These are phyloP conservation scores for Rhizophagus prolifer DNA, from an alignment of 192 early-diverging fungal species.

Conservation along the genomic window DNA sequence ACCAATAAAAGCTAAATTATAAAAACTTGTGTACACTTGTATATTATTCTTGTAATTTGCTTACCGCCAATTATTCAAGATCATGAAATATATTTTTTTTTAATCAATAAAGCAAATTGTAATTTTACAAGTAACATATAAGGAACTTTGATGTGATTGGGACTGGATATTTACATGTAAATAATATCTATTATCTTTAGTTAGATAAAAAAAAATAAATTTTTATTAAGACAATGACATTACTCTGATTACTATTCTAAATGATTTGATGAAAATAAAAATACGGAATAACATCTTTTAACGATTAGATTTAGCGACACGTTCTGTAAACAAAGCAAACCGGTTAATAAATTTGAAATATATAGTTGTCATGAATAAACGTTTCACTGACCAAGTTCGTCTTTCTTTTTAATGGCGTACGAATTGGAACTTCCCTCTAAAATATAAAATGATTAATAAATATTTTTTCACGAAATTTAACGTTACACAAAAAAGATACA, in stretches of 20 bases:
- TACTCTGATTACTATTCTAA: not conserved
- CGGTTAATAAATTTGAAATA: slow-evolving; percentile 1
- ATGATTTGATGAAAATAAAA: not conserved
- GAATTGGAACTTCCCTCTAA: slow-evolving; percentile 95
- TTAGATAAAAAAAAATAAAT: no score
- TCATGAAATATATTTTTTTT: no score
- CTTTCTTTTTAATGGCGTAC: slow-evolving; percentile 99
- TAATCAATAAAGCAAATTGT: no score
- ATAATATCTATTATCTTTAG: no score
- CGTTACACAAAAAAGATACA: not conserved
- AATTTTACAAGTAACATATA: no score
- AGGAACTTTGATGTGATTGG: no score
- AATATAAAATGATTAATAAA: slow-evolving; percentile 1
- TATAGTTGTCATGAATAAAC: not conserved
- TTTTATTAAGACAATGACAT: not conserved
- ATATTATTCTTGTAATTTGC: not conserved
- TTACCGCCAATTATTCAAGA: no score
- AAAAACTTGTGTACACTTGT: not conserved
- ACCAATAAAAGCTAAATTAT: not conserved
- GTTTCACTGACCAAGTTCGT: slow-evolving; percentile 66
- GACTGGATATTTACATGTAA: no score
- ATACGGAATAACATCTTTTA: slow-evolving; percentile 26
- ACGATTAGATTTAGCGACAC: slow-evolving; percentile 76
- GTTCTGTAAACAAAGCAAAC: slow-evolving; percentile 40
- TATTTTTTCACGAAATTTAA: not conserved